A percentile compares a stretch with the other conserved stretches of the same genome.
phyloP scores from a whole-genome alignment of 805 yeast genomes.

The Candida tibetensis region DNA sequence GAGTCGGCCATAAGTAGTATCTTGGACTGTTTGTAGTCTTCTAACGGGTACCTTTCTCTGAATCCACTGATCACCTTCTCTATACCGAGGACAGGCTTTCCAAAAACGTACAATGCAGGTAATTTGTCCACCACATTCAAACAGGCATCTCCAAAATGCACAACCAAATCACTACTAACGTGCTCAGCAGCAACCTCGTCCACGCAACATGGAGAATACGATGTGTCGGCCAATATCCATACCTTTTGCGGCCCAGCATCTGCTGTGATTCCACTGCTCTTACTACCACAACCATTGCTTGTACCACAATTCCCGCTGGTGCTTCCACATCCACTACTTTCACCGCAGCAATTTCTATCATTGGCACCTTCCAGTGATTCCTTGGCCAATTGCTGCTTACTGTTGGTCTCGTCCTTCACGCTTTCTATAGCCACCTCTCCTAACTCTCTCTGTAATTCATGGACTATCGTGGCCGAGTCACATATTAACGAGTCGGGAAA shows the following conservation, averaged over 20 bases:
- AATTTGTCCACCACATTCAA: conserved; percentile 70
- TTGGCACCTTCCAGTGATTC: not conserved
- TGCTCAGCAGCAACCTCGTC: conserved; percentile 98
- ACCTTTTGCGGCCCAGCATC: conserved; percentile 28
- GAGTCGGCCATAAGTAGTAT: conserved; percentile 75
- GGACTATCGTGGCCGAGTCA: conserved; percentile 73
- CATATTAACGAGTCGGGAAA: conserved; percentile 80
- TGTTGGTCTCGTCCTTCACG: not conserved
- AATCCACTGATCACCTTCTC: conserved; percentile 40
- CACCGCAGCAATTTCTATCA: conserved; percentile 1
- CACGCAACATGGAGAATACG: conserved; percentile 92
- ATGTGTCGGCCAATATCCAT: conserved; percentile 92
- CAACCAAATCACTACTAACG: conserved; percentile 76
- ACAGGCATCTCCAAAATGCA: conserved; percentile 96
- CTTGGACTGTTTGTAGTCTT: conserved; percentile 32
- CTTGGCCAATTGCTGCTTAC: not conserved
- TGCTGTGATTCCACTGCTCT: not conserved
- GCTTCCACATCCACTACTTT: too few species aligned
- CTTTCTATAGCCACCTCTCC: conserved; percentile 4
- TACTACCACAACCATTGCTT: conserved; percentile 6
- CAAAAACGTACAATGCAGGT: conserved; percentile 79
- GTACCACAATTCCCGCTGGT: not conserved
- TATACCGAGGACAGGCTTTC: conserved; percentile 56
- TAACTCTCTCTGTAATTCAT: conserved; percentile 45
- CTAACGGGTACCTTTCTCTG: conserved; percentile 31